Conservation (phyloP, 495 filamentous ascomycete species). For the Aspergillus hancockii region DNA sequence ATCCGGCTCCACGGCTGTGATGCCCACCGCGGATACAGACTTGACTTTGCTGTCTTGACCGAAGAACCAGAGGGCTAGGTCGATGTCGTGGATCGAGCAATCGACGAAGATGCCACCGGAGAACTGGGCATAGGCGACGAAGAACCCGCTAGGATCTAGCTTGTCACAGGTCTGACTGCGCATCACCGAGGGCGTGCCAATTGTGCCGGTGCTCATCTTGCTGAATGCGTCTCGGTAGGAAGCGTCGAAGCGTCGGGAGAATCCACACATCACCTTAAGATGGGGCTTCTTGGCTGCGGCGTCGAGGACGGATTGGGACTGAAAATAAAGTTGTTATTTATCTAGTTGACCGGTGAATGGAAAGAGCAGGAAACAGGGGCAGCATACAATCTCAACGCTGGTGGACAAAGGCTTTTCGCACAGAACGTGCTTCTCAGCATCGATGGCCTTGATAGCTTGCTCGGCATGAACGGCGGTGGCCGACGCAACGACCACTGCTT, state of each 20-base stretch:
- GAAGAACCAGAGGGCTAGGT: conserved; percentile 60
- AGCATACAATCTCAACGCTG: conserved; percentile 51
- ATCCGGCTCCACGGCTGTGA: conserved; percentile 62
- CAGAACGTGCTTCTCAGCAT: conserved; percentile 53
- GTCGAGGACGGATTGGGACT: conserved; percentile 55
- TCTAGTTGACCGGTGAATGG: neutral
- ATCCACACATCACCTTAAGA: conserved; percentile 61
- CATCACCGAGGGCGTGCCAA: conserved; percentile 53
- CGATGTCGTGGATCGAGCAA: conserved; percentile 60
- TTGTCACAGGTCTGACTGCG: conserved; percentile 61
- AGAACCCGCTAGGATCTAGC: conserved; percentile 56
- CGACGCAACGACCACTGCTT: conserved; percentile 54
- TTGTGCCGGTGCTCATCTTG: conserved; percentile 47
- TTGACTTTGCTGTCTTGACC: conserved; percentile 50
- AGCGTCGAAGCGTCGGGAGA: conserved; percentile 58
- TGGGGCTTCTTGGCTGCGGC: conserved; percentile 50
- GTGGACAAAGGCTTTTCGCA: conserved; percentile 59
- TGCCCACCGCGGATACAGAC: conserved; percentile 53
- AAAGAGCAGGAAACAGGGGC: neutral
- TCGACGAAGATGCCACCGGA: conserved; percentile 64
- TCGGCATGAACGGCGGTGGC: conserved; percentile 58
- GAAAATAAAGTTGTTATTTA: neutral
- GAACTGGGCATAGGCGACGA: conserved; percentile 56
- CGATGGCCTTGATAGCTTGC: conserved; percentile 57
- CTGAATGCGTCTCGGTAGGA: conserved; percentile 54